Base-by-base conservation (phyloP, 2,329 filamentous ascomycete genomes). In the Colletotrichum lentis region DNA sequence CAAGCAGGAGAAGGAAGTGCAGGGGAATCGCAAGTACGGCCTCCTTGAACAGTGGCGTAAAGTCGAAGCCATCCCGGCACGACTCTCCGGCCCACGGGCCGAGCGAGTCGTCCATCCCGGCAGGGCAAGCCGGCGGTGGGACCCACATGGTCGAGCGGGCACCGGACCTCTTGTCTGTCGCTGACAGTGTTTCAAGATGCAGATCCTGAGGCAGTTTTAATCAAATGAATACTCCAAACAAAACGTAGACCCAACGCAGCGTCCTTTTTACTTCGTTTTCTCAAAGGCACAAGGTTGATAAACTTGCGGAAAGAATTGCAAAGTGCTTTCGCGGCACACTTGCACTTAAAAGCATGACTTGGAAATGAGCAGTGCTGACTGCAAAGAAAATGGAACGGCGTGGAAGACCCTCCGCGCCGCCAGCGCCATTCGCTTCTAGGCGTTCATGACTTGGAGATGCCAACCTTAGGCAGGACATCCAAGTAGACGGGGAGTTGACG, bases 31-130 rank as follows among this genome's bases (percentile, higher is more conserved):
- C 72, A 31, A 76, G 69, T 22, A 76, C 68, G 50, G 64, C 66
- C 57, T 76, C 73, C 52, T 76, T 73, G 59, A 75, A 76, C 3
- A 76, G 65, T 11, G 76, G 68, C 7, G 74, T 75, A 53, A 76
- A 75, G 66, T 76, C 74, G 67, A 73, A 75, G 50, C 74, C 73
- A n/a, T 58, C 69, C n/a, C 71, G 70, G 56, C 74, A 76, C 41
- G 55, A n/a, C 4, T 47, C 43, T 55, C 68, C 68, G 56, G 68
- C 64, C 64, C 68, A 70, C 46, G 68, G 65, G 31, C 64, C 68
- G 64, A 70, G 57, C 12, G 64, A 69, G 47, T 64, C 49, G 50
- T 68, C 68, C 20, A 60, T 31, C 24, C 59, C 64, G 68, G 59
- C 16, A 39, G 59, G 46, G 27, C 68, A 70, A 16, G 50, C 64